phyloP scores from a whole-genome alignment of 345 rosid species.

The Linum tenue region DNA sequence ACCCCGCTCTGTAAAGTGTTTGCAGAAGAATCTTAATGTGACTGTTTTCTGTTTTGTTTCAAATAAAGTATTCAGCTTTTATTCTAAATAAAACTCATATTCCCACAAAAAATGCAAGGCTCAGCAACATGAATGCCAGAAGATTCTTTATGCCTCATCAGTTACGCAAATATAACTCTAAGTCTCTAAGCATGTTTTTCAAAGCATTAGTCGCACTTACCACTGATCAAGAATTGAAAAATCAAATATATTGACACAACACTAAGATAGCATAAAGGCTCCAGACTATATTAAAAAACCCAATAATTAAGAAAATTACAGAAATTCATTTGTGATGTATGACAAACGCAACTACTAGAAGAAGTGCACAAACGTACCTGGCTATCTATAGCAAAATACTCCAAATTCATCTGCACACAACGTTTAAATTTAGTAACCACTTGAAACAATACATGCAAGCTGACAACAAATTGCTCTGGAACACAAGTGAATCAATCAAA shows the following conservation, averaged over 20 bases:
- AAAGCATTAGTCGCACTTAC: too few species aligned
- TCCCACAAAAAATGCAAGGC: neutral
- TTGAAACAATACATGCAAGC: neutral
- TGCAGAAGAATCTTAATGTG: too few species aligned
- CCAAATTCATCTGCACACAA: conserved; percentile 92
- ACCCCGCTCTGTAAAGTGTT: too few species aligned
- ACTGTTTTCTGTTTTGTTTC: too few species aligned
- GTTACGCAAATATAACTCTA: too few species aligned
- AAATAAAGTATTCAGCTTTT: too few species aligned
- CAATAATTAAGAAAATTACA: neutral
- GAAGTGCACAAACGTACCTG: conserved; percentile 46
- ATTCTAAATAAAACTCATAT: too few species aligned
- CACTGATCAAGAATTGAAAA: too few species aligned
- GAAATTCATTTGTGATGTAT: neutral
- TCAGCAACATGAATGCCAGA: neutral
- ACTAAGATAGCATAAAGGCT: neutral
- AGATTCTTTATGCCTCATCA: neutral
- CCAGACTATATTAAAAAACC: neutral
- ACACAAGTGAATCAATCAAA: conserved; percentile 10
- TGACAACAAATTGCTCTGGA: conserved; percentile 11
- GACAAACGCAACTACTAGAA: neutral
- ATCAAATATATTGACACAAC: neutral
- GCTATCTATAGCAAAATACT: conserved; percentile 90
- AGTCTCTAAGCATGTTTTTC: too few species aligned
- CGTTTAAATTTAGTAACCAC: neutral